Percentiles rank a stretch among this genome's conserved stretches.
These are phyloP conservation scores for Mortierella sp. DNA, from an alignment of 371 early-diverging fungal genomes.

Conservation along the genomic window DNA sequence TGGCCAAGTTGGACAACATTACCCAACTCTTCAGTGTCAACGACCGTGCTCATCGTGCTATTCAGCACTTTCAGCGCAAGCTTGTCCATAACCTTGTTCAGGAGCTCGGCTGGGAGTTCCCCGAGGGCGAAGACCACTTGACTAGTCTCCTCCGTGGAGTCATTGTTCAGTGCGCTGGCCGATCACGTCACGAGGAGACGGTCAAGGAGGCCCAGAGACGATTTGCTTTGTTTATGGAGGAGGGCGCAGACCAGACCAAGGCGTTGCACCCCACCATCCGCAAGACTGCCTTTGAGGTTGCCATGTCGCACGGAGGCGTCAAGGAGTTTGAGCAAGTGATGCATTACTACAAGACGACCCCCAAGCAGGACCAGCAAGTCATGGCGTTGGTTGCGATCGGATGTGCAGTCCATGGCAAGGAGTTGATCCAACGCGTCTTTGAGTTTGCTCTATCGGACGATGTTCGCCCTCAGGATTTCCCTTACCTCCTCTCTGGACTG, in stretches of 20 bases:
- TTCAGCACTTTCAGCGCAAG: slow-evolving; percentile 58
- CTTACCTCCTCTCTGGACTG: slow-evolving; percentile 68
- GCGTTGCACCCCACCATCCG: slow-evolving; percentile 89
- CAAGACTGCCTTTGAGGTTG: slow-evolving; percentile 81
- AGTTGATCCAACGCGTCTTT: slow-evolving; percentile 70
- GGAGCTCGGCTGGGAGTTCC: slow-evolving; percentile 72
- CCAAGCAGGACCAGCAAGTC: slow-evolving; percentile 82
- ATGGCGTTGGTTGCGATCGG: slow-evolving; percentile 85
- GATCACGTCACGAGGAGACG: slow-evolving; percentile 53
- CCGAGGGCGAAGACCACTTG: slow-evolving; percentile 62
- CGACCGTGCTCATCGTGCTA: slow-evolving; percentile 60
- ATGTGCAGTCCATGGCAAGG: slow-evolving; percentile 64
- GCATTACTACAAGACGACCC: slow-evolving; percentile 77
- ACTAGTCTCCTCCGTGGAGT: slow-evolving; percentile 62
- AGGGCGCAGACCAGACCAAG: slow-evolving; percentile 63
- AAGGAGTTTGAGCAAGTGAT: slow-evolving; percentile 84
- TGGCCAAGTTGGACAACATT: slow-evolving; percentile 63
- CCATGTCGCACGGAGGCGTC: slow-evolving; percentile 75
- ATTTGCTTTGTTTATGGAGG: slow-evolving; percentile 69
- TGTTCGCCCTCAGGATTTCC: slow-evolving; percentile 89
- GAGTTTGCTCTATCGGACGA: slow-evolving; percentile 75
- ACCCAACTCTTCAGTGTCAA: slow-evolving; percentile 60
- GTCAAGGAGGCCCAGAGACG: slow-evolving; percentile 72
- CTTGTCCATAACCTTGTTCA: slow-evolving; percentile 65
- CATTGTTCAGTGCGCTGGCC: slow-evolving; percentile 62